Base-by-base conservation (phyloP, 495 filamentous ascomycete genomes). In the Podospora australis region DNA sequence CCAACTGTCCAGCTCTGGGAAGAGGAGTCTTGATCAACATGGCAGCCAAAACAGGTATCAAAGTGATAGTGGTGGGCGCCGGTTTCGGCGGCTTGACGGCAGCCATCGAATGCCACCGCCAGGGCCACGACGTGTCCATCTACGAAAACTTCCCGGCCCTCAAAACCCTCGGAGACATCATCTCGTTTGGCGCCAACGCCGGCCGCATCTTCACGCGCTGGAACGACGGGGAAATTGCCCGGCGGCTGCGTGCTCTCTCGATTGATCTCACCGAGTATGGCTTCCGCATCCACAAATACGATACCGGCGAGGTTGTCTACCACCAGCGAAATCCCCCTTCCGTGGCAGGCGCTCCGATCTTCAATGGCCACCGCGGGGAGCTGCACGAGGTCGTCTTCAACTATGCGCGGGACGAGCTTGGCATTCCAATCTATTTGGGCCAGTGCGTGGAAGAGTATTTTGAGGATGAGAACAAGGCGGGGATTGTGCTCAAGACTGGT, bases 301-400 rank as follows among this genome's bases (percentile, higher is more conserved):
- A 74, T 50, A 80, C 77, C 0, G 80, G 79, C 25, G 79, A 82
- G 59, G 66, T 83, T 7, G 69, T 82, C 26, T 70, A 77, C 50
- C 77, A 79, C 50, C 78, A 82, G 46, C 65, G 53, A 29, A 60
- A 68, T 2, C 71, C 72, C 8, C 52, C 65, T 3, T 64, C 65
- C 17, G 53, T 74, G 30, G 63, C 64, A 3, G 72, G 73, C n/a
- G 70, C 74, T 10, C 78, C 79, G 1, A 71, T 75, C 2, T 77
- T 82, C 53, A 82, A 82, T 50, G 79, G 79, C 0, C 79, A 81
- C 50, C 64, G 78, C 26, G 78, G 78, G 16, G 78, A 80, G 54
- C 56, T 83, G 50, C 79, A 82, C 30, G 69, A 75, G 39, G 65
- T 81, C 30, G 69, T 82, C 3, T 81, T 78, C 57, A 73, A 76